A percentile compares a stretch with the other conserved stretches of the same genome.
phyloP scores from a whole-genome alignment of 2,329 filamentous ascomycete species.

The Colletotrichum karsti region DNA sequence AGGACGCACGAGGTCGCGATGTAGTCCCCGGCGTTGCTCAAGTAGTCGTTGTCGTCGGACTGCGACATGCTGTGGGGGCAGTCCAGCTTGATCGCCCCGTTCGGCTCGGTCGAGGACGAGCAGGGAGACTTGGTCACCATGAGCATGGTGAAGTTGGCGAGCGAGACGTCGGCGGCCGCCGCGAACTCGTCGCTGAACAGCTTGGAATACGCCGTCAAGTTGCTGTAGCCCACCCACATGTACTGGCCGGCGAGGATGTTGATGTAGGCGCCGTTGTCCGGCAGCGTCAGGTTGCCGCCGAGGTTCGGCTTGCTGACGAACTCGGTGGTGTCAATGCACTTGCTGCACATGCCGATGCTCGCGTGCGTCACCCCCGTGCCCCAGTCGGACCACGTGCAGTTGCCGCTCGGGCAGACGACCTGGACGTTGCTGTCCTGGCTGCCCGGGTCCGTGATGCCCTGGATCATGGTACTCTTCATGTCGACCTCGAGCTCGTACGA shows the following conservation, averaged over 20 bases:
- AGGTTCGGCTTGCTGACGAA: slow-evolving; percentile 7
- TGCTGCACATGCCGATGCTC: slow-evolving; percentile 20
- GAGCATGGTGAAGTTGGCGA: slow-evolving; percentile 18
- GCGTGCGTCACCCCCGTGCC: slow-evolving; percentile 20
- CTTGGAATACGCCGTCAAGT: slow-evolving; percentile 1
- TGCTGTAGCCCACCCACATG: slow-evolving; percentile 25
- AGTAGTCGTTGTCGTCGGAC: not conserved
- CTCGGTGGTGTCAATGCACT: slow-evolving; percentile 13
- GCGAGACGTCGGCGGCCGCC: not conserved
- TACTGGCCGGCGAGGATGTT: not conserved
- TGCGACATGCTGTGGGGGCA: slow-evolving; percentile 11
- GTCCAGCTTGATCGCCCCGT: not conserved
- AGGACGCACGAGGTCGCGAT: slow-evolving; percentile 2
- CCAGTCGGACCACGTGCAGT: slow-evolving; percentile 19
- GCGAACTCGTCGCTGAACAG: slow-evolving; percentile 4
- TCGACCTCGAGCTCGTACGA: slow-evolving; percentile 35
- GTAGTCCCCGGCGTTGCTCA: not conserved
- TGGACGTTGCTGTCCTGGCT: slow-evolving; percentile 31
- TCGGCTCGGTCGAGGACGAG: not conserved
- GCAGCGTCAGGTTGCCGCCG: slow-evolving; percentile 11
- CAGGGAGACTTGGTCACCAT: slow-evolving; percentile 1
- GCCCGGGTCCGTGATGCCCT: slow-evolving; percentile 36
- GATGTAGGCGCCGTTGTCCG: not conserved
- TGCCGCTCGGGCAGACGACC: slow-evolving; percentile 5
- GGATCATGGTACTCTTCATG: slow-evolving; percentile 41